Conservation (phyloP, 2,329 filamentous ascomycete species). For the Diplodia intermedia region DNA sequence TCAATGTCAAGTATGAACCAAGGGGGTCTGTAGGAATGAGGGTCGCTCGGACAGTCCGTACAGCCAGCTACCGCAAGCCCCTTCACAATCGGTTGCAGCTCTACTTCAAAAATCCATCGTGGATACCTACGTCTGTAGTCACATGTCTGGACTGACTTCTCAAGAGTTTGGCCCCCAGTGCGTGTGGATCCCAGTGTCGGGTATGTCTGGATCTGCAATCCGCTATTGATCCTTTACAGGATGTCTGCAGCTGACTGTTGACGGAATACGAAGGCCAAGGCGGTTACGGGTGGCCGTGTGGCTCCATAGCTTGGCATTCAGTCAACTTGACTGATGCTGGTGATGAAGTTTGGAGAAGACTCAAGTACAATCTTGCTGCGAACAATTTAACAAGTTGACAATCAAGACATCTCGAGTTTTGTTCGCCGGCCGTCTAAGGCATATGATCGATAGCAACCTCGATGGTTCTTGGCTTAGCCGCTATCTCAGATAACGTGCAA, state of each 20-base stretch:
- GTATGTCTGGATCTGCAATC: background rate
- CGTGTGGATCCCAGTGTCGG: background rate
- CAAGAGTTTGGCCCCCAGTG: background rate
- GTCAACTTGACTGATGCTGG: background rate
- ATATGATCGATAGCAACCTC: background rate
- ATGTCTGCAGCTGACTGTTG: background rate
- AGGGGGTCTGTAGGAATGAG: background rate
- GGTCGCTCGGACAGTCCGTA: too few species aligned
- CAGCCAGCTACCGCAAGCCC: too few species aligned
- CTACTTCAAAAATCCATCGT: background rate
- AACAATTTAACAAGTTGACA: background rate
- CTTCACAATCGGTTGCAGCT: background rate
- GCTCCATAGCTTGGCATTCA: background rate
- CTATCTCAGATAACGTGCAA: background rate
- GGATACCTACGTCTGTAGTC: background rate
- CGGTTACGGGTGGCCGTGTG: background rate
- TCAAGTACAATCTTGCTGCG: background rate
- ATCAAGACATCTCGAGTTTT: background rate
- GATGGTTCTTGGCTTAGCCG: too few species aligned
- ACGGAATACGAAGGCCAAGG: background rate
- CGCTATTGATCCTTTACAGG: background rate
- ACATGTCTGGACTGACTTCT: background rate
- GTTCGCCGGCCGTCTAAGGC: background rate
- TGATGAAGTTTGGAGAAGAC: background rate
- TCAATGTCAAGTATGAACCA: background rate